phyloP scores from a whole-genome alignment of 306 rosid species.

The Vigna radiata region DNA sequence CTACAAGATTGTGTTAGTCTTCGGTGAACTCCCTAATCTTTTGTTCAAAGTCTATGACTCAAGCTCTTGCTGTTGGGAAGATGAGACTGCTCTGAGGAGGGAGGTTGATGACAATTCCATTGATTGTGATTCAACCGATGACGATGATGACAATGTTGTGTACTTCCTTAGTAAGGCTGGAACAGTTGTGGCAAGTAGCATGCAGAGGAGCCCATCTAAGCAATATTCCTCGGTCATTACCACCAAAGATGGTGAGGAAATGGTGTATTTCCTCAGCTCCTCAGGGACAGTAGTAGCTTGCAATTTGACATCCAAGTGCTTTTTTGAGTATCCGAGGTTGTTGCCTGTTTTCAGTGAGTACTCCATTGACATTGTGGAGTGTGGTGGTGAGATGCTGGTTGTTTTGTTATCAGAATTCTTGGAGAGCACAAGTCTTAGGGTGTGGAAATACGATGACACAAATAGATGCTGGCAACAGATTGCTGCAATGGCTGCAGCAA shows the following conservation, averaged over 20 bases:
- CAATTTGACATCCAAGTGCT: slow-evolving; percentile 65
- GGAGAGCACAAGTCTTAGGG: slow-evolving; percentile 79
- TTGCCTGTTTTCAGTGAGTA: slow-evolving; percentile 82
- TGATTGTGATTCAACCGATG: slow-evolving; percentile 56
- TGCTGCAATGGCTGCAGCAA: slow-evolving; percentile 86
- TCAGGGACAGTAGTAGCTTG: slow-evolving; percentile 79
- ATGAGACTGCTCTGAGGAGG: slow-evolving; percentile 57
- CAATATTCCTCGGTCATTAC: slow-evolving; percentile 85
- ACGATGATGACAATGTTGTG: slow-evolving; percentile 76
- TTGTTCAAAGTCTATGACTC: slow-evolving; percentile 66
- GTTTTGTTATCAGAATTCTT: slow-evolving; percentile 83
- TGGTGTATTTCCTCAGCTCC: slow-evolving; percentile 75
- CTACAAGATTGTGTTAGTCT: slow-evolving; percentile 72
- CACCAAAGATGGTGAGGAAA: slow-evolving; percentile 61
- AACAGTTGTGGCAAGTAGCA: slow-evolving; percentile 81
- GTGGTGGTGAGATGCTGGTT: slow-evolving; percentile 76
- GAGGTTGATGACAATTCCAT: slow-evolving; percentile 51
- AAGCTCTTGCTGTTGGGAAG: slow-evolving; percentile 67
- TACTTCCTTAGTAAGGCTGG: slow-evolving; percentile 92
- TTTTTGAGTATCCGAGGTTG: slow-evolving; percentile 80
- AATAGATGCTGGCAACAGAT: slow-evolving; percentile 74
- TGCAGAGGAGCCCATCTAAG: slow-evolving; percentile 95
- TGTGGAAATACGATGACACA: slow-evolving; percentile 73
- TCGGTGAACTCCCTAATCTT: slow-evolving; percentile 78
- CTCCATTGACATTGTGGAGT: slow-evolving; percentile 88